phyloP scores from a whole-genome alignment of 2,329 filamentous ascomycete genomes.

The Fusarium foetens region DNA sequence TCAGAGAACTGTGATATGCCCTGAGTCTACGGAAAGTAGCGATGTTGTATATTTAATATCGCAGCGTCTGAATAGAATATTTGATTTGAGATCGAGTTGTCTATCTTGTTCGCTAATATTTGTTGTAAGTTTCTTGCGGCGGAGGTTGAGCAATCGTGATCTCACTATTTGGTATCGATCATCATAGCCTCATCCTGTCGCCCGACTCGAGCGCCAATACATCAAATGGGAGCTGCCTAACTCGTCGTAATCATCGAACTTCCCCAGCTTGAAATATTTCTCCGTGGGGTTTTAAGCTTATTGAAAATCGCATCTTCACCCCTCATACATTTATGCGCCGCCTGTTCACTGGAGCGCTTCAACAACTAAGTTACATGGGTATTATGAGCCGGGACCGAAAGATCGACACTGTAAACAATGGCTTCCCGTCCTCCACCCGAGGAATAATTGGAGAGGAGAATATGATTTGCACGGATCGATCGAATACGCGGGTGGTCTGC shows the following conservation, averaged over 20 bases:
- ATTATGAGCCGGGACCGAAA: not conserved
- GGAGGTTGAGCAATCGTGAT: not conserved
- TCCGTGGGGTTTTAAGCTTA: not conserved
- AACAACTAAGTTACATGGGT: constrained; percentile 19
- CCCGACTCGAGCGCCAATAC: constrained; percentile 19
- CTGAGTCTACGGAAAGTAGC: too few species aligned
- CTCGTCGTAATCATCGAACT: not conserved
- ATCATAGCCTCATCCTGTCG: not conserved
- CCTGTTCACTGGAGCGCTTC: constrained; percentile 34
- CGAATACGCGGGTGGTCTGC: not conserved
- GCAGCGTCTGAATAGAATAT: not conserved
- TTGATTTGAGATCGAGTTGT: not conserved
- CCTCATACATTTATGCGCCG: constrained; percentile 32
- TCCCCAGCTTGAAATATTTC: not conserved
- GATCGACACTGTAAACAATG: constrained; percentile 21
- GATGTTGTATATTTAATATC: not conserved
- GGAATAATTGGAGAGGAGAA: not conserved
- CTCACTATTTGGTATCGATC: not conserved
- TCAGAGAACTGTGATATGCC: not conserved
- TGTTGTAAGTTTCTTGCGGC: not conserved
- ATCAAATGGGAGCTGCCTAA: not conserved
- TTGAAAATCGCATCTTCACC: not conserved
- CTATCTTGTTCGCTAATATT: not conserved
- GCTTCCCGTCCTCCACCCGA: not conserved
- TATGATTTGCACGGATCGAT: constrained; percentile 14